phyloP scores from a whole-genome alignment of 345 rosid genomes.

The Garcia nutans region DNA sequence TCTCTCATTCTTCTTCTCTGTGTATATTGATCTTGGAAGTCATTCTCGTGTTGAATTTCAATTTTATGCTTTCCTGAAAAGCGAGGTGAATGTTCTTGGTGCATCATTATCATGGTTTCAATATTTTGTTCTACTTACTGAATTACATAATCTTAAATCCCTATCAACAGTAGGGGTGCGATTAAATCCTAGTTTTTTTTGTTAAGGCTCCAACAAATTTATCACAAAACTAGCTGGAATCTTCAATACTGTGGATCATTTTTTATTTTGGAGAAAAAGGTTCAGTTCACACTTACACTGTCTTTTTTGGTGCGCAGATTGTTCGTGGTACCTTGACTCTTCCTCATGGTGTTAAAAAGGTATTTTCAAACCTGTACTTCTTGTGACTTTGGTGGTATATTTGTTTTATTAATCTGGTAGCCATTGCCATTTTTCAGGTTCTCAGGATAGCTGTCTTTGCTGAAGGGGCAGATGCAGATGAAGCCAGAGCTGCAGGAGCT shows the following conservation, averaged over 20 bases:
- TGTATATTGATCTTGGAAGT: not conserved
- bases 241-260: not conserved
- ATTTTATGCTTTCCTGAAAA: not conserved
- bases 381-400: not conserved
- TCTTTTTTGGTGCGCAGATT: constrained; percentile 51
- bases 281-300: not conserved
- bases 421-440: constrained; percentile 50
- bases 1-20: not conserved
- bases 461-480: constrained; percentile 92
- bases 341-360: constrained; percentile 92
- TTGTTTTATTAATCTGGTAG: not conserved
- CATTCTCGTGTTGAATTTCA: not conserved
- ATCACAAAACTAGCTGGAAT: not conserved
- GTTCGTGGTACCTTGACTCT: constrained; percentile 86
- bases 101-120: not conserved
- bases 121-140: not conserved
- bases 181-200: not conserved
- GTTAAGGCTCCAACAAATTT: not conserved
- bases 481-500: constrained; percentile 96
- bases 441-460: constrained; percentile 89
- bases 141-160: not conserved
- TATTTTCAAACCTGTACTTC: constrained; percentile 26
- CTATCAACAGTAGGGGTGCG: no score
- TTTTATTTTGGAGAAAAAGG: not conserved
- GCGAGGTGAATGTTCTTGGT: not conserved